phyloP scores from a whole-genome alignment of 2,329 filamentous ascomycete genomes.

The Neonectria faginata region DNA sequence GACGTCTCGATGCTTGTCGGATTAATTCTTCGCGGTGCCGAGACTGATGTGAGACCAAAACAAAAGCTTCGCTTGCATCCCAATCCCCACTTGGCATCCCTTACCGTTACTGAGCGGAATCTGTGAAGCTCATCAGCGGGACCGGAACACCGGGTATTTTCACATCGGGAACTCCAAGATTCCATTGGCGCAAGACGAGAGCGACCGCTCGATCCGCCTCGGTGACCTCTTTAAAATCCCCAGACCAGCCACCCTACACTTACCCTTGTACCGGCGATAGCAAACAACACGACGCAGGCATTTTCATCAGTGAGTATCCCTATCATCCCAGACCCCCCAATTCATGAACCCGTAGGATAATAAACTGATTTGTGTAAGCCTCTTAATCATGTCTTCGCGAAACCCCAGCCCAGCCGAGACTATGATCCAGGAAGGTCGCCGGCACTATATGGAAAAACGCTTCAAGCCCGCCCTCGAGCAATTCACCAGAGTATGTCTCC shows the following conservation, averaged over 20 bases:
- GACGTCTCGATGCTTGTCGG: neutral
- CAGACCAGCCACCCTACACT: neutral
- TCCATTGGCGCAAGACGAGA: too few relatives aligned
- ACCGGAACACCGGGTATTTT: neutral
- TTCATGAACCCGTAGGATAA: neutral
- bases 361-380: neutral
- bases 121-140: neutral
- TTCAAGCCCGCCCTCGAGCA: slow-evolving; percentile 52
- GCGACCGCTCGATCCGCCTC: neutral
- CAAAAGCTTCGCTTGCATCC: slow-evolving; percentile 7
- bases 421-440: slow-evolving; percentile 50
- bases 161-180: neutral
- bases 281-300: slow-evolving; percentile 9
- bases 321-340: neutral
- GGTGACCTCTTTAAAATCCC: neutral
- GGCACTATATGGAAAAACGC: slow-evolving; percentile 48
- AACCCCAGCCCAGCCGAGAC: slow-evolving; percentile 41
- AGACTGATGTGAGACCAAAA: neutral
- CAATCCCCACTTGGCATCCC: neutral
- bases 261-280: neutral
- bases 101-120: neutral
- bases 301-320: neutral
- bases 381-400: slow-evolving; percentile 32
- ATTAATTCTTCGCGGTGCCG: neutral
- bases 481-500: slow-evolving; percentile 50